Percentiles rank a stretch among this genome's conserved stretches.
These are phyloP conservation scores for Naganishia kalamii DNA, from an alignment of 768 basidiomycete species.

Conservation along the genomic window DNA sequence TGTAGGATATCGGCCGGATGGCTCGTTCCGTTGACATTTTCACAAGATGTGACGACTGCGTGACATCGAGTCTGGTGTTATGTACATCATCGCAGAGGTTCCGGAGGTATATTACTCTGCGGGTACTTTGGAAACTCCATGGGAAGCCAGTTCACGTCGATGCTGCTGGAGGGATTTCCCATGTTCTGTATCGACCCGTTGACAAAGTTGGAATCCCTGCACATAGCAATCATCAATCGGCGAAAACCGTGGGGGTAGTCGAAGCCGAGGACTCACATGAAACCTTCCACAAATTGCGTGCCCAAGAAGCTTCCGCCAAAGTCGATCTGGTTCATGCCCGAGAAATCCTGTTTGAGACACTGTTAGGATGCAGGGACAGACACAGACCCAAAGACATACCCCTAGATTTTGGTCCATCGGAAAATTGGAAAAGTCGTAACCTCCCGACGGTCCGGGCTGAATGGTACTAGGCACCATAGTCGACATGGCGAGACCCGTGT, in stretches of 20 bases:
- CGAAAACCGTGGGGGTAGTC: neutral
- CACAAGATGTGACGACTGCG: too few species aligned
- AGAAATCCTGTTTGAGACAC: slow-evolving; percentile 11
- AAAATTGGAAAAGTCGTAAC: slow-evolving; percentile 1
- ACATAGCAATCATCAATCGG: neutral
- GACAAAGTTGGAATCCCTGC: slow-evolving; percentile 7
- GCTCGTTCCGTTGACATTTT: too few species aligned
- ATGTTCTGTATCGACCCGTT: slow-evolving; percentile 12
- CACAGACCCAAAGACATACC: neutral
- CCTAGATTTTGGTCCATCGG: neutral
- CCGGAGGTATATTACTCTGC: neutral
- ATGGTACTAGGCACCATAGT: slow-evolving; percentile 6
- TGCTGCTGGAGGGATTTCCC: neutral
- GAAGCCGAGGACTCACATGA: slow-evolving; percentile 16
- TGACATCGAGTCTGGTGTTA: neutral
- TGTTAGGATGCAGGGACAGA: neutral
- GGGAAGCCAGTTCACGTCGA: slow-evolving; percentile 5
- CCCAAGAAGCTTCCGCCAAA: slow-evolving; percentile 23
- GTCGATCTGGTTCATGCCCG: slow-evolving; percentile 21
- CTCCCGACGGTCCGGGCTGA: neutral
- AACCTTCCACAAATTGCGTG: slow-evolving; percentile 21
- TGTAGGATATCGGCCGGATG: too few species aligned
- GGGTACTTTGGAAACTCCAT: slow-evolving; percentile 2
- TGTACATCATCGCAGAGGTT: neutral
- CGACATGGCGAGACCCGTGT: neutral